phyloP scores from a whole-genome alignment of 202 grass and related monocot species.

The Dendrocalamus latiflorus region DNA sequence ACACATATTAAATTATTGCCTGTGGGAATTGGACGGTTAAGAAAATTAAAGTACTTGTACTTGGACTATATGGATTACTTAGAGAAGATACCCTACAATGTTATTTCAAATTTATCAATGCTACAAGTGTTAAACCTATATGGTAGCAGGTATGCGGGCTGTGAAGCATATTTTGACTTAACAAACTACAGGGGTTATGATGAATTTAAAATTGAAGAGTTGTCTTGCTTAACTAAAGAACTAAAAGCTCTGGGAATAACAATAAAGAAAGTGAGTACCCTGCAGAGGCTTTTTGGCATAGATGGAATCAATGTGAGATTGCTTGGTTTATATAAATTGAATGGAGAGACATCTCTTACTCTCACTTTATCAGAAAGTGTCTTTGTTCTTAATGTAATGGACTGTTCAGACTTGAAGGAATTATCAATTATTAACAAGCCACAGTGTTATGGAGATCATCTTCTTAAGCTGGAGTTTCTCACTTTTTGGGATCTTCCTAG shows the following conservation, averaged over 20 bases:
- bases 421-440: neutral
- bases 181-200: too few relatives aligned
- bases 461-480: neutral
- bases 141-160: too few relatives aligned
- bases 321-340: conserved; percentile 28
- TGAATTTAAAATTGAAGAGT: too few relatives aligned
- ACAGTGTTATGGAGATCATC: neutral
- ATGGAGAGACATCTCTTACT: conserved; percentile 22
- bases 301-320: neutral
- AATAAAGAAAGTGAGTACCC: conserved; percentile 6
- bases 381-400: conserved; percentile 22
- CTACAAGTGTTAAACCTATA: too few relatives aligned
- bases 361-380: conserved; percentile 19
- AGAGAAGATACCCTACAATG: too few relatives aligned
- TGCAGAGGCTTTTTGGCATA: conserved; percentile 5
- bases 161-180: too few relatives aligned
- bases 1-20: too few relatives aligned
- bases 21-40: too few relatives aligned
- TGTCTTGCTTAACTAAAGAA: conserved; percentile 4
- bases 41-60: too few relatives aligned
- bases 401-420: conserved; percentile 5
- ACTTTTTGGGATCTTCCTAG: conserved; percentile 26
- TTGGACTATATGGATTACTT: too few relatives aligned
- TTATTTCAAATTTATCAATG: too few relatives aligned
- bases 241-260: conserved; percentile 32